Conservation (phyloP, 192 early-diverging fungal genomes). For the Coemansia sp. region DNA sequence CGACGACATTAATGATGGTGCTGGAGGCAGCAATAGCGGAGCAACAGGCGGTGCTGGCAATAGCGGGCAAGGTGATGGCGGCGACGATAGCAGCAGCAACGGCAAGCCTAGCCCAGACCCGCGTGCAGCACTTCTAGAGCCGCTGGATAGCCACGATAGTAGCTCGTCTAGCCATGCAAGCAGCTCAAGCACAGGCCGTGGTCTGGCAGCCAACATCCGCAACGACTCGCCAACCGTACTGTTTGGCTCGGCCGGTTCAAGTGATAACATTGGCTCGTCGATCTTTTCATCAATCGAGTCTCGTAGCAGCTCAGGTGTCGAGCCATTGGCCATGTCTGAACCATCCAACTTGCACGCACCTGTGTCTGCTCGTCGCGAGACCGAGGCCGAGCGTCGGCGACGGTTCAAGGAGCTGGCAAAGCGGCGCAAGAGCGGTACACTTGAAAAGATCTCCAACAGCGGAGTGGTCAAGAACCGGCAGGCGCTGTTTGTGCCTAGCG, state of each 20-base stretch:
- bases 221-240: conserved; percentile 12
- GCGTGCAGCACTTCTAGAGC: conserved; percentile 23
- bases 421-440: conserved; percentile 51
- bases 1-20: background rate
- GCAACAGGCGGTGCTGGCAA: conserved; percentile 1
- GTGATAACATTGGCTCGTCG: conserved; percentile 35
- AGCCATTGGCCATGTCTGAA: conserved; percentile 3
- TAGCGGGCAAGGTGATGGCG: conserved; percentile 5
- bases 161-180: conserved; percentile 30
- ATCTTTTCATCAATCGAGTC: conserved; percentile 44
- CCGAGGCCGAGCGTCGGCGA: conserved; percentile 28
- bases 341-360: conserved; percentile 7
- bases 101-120: conserved; percentile 31
- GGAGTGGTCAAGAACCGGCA: conserved; percentile 43
- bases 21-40: background rate
- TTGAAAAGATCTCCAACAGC: conserved; percentile 45
- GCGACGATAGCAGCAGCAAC: conserved; percentile 17
- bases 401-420: conserved; percentile 39
- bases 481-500: conserved; percentile 38
- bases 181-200: conserved; percentile 23
- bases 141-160: conserved; percentile 33
- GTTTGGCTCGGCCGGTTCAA: conserved; percentile 30
- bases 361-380: conserved; percentile 13
- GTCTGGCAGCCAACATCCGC: conserved; percentile 31
- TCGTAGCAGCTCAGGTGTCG: conserved; percentile 2